A percentile compares a stretch with the other conserved stretches of the same genome.
Conservation (phyloP, 768 basidiomycete species). For the Ramaria sp. region DNA sequence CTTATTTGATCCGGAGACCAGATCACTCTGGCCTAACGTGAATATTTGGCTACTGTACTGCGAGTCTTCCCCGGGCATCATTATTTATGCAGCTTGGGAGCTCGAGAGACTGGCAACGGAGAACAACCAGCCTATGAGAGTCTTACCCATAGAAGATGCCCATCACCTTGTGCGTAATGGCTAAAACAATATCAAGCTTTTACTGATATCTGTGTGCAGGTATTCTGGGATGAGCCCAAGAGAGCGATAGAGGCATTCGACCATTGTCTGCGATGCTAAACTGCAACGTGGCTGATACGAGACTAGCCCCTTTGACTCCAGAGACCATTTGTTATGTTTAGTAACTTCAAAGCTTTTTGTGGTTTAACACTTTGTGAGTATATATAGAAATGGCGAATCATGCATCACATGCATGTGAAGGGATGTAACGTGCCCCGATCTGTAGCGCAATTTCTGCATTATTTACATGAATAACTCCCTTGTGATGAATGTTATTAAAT, state of each 20-base stretch:
- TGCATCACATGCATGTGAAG: no score
- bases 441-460: no score
- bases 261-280: neutral
- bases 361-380: no score
- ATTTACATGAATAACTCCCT: no score
- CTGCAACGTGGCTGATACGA: no score
- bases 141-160: neutral
- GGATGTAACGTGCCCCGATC: no score
- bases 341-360: no score
- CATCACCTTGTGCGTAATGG: neutral
- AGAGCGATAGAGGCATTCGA: neutral
- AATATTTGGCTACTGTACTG: neutral
- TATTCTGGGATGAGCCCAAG: conserved; percentile 1
- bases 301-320: no score
- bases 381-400: no score
- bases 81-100: conserved; percentile 1
- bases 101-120: neutral
- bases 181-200: neutral
- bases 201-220: neutral
- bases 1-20: neutral
- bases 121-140: neutral
- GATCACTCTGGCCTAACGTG: neutral
- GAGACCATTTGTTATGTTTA: no score
- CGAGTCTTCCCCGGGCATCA: neutral
- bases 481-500: no score